Conservation (phyloP, 352 stramenopile species). For the Pythium apleroticum region DNA sequence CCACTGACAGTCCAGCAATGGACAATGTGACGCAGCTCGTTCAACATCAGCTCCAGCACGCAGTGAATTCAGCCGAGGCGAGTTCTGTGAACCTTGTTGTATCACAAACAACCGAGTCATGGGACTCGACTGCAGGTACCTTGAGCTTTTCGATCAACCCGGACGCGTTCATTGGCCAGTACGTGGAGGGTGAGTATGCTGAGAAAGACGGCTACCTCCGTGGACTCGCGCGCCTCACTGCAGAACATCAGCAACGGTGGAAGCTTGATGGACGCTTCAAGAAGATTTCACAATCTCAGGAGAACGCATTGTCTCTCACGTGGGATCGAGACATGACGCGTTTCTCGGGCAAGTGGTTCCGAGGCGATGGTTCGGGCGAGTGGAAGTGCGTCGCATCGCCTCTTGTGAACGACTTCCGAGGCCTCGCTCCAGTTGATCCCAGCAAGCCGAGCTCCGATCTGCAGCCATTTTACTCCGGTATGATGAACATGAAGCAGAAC, state of each 20-base stretch:
- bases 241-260: conserved; percentile 30
- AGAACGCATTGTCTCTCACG: conserved; percentile 67
- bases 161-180: conserved; percentile 50
- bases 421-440: conserved; percentile 39
- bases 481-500: conserved; percentile 91
- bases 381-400: conserved; percentile 71
- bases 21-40: conserved; percentile 5
- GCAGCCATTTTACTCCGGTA: conserved; percentile 77
- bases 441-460: conserved; percentile 25
- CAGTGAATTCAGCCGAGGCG: neutral
- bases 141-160: conserved; percentile 47
- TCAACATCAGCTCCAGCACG: conserved; percentile 8
- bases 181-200: conserved; percentile 69
- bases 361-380: conserved; percentile 75
- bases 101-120: conserved; percentile 28
- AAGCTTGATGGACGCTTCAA: conserved; percentile 74
- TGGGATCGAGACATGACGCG: conserved; percentile 55
- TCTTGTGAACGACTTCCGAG: conserved; percentile 61
- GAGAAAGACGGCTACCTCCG: conserved; percentile 69
- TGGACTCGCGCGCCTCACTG: conserved; percentile 48
- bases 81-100: neutral
- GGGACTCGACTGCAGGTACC: conserved; percentile 72
- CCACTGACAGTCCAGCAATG: neutral
- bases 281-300: conserved; percentile 61
- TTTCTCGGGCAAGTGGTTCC: conserved; percentile 86